Percentiles rank a stretch among this genome's conserved stretches.
Evolutionary conservation across 768 basidiomycete species (phyloP).

Genomic region (Epithele typhae): DNA sequence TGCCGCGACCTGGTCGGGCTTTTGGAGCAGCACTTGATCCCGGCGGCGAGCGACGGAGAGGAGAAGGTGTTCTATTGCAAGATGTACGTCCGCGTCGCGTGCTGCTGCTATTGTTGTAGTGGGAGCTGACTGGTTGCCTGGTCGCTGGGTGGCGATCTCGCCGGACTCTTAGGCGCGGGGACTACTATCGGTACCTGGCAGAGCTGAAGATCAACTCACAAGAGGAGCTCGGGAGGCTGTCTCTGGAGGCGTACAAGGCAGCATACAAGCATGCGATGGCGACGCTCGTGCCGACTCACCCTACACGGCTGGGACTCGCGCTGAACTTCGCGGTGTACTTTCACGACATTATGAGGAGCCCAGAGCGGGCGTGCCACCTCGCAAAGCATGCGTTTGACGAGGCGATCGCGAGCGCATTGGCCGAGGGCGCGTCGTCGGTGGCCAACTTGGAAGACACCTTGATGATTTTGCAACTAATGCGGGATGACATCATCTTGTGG

Average conservation of each 20-base stretch:
- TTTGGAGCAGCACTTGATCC: constrained; percentile 55
- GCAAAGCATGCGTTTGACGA: constrained; percentile 93
- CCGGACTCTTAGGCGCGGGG: constrained; percentile 59
- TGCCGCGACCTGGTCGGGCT: constrained; percentile 78
- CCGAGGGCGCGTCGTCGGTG: constrained; percentile 31
- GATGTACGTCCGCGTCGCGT: constrained; percentile 47
- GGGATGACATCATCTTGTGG: constrained; percentile 86
- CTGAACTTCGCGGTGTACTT: constrained; percentile 95
- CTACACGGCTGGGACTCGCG: constrained; percentile 83
- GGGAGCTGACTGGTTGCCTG: too few relatives aligned
- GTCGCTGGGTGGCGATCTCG: neutral
- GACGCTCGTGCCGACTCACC: constrained; percentile 74
- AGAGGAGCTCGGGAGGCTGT: constrained; percentile 64
- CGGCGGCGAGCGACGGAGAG: constrained; percentile 68
- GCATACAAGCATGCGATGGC: constrained; percentile 80
- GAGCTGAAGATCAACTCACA: constrained; percentile 75
- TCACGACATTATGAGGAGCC: constrained; percentile 82
- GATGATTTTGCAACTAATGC: constrained; percentile 76
- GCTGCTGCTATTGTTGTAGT: too few relatives aligned
- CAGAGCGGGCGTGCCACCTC: constrained; percentile 82
- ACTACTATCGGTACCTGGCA: constrained; percentile 88
- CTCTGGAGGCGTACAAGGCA: constrained; percentile 79
- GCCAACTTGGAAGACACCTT: constrained; percentile 70
- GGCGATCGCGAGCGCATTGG: constrained; percentile 48
- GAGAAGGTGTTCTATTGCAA: constrained; percentile 89